phyloP scores from a whole-genome alignment of 2,329 filamentous ascomycete genomes.

The Beauveria medogensis region DNA sequence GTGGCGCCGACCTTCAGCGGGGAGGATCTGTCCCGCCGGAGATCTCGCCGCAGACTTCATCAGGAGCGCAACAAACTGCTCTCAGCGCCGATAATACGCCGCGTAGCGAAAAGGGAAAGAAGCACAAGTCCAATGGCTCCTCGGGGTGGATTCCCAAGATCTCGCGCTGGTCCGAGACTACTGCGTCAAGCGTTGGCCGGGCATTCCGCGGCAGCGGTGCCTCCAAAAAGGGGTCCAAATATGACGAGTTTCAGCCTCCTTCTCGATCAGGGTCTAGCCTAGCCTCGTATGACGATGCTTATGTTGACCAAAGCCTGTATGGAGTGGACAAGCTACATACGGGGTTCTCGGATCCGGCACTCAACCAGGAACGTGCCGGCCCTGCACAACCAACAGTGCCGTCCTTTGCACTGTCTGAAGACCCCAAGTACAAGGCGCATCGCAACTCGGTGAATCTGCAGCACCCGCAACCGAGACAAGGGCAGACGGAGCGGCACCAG shows the following conservation, averaged over 20 bases:
- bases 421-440: conserved; percentile 76
- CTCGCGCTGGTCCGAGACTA: conserved; percentile 96
- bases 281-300: conserved; percentile 55
- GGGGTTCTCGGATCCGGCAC: conserved; percentile 47
- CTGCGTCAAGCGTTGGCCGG: conserved; percentile 75
- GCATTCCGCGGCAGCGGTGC: conserved; percentile 62
- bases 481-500: conserved; percentile 66
- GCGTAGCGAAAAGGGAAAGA: conserved; percentile 64
- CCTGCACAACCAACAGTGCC: background rate
- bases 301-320: conserved; percentile 45
- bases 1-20: conserved; percentile 32
- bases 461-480: conserved; percentile 69
- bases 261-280: conserved; percentile 75
- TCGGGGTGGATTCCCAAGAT: conserved; percentile 81
- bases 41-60: conserved; percentile 48
- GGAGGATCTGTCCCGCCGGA: conserved; percentile 46
- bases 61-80: conserved; percentile 28
- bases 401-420: conserved; percentile 33
- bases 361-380: conserved; percentile 20
- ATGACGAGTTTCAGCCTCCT: conserved; percentile 46
- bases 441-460: conserved; percentile 73
- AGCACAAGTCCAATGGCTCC: conserved; percentile 80
- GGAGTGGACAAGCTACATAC: conserved; percentile 53
- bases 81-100: conserved; percentile 75
- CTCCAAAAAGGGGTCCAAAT: conserved; percentile 49